Percentiles rank a stretch among this genome's conserved stretches.
Evolutionary conservation across 208 protist species (phyloP).

Genomic region (Naegleria fowleri): DNA sequence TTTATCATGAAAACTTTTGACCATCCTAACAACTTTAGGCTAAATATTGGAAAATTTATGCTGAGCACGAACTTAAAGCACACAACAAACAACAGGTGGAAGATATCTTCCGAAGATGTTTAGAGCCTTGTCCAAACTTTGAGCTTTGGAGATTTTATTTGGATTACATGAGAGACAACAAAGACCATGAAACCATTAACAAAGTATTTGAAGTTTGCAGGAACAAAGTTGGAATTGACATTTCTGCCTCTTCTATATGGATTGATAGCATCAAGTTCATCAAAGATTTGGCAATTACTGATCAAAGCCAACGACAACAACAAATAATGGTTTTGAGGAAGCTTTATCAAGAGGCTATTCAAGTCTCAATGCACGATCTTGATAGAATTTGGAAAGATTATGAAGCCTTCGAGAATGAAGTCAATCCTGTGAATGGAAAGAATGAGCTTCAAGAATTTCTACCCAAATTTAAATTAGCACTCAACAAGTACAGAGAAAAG

Average conservation of each 20-base stretch:
- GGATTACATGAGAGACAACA: neutral
- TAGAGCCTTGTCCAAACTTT: neutral
- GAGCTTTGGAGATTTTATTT: constrained; percentile 19
- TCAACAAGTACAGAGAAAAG: constrained; percentile 16
- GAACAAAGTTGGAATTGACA: neutral
- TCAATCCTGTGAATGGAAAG: neutral
- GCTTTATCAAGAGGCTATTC: neutral
- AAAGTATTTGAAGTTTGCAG: neutral
- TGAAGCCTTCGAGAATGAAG: constrained; percentile 12
- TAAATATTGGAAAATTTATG: constrained; percentile 26
- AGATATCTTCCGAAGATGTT: neutral
- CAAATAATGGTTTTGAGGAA: neutral
- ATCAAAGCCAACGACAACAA: neutral
- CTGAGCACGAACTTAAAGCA: neutral
- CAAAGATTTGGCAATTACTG: neutral
- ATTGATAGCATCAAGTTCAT: neutral
- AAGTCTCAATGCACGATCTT: neutral
- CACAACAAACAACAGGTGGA: neutral
- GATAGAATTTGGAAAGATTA: constrained; percentile 17
- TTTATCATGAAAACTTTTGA: neutral
- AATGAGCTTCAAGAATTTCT: neutral
- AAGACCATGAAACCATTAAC: neutral
- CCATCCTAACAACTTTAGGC: neutral
- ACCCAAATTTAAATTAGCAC: neutral
- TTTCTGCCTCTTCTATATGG: neutral